phyloP scores from a whole-genome alignment of 1,139 yeast species.

The Yamadazyma conglobata region DNA sequence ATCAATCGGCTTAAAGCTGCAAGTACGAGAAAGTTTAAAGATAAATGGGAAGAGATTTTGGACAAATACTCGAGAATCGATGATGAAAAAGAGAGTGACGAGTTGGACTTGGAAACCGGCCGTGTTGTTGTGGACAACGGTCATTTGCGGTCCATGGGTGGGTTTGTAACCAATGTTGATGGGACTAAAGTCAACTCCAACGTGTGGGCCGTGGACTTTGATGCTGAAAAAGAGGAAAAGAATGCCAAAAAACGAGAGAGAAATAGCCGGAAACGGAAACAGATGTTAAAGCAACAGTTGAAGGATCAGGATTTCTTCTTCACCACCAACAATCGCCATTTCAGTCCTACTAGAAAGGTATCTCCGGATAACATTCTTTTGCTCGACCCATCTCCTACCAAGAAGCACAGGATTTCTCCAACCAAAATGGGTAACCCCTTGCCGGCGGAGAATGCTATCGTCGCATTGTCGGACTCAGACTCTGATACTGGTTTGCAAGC shows the following conservation, averaged over 20 bases:
- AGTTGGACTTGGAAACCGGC: constrained; percentile 62
- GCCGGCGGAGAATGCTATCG: neutral
- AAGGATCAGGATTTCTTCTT: constrained; percentile 16
- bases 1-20: constrained; percentile 23
- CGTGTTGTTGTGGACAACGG: constrained; percentile 60
- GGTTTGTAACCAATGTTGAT: constrained; percentile 5
- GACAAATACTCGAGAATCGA: constrained; percentile 50
- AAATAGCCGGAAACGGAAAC: constrained; percentile 9
- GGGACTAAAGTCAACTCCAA: constrained; percentile 11
- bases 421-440: constrained; percentile 3
- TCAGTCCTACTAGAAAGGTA: constrained; percentile 8
- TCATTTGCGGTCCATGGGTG: constrained; percentile 46
- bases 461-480: no score
- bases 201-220: constrained; percentile 24
- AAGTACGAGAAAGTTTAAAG: constrained; percentile 30
- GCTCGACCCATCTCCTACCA: constrained; percentile 30
- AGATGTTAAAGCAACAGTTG: constrained; percentile 17
- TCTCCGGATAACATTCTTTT: constrained; percentile 21
- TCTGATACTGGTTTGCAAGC: no score
- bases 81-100: constrained; percentile 56
- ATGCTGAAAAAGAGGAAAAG: constrained; percentile 16
- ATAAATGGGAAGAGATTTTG: constrained; percentile 55
- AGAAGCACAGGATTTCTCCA: constrained; percentile 16
- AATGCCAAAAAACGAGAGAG: constrained; percentile 12
- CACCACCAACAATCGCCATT: constrained; percentile 9